phyloP scores from a whole-genome alignment of 352 stramenopile genomes.

The Blastocystis sp. region DNA sequence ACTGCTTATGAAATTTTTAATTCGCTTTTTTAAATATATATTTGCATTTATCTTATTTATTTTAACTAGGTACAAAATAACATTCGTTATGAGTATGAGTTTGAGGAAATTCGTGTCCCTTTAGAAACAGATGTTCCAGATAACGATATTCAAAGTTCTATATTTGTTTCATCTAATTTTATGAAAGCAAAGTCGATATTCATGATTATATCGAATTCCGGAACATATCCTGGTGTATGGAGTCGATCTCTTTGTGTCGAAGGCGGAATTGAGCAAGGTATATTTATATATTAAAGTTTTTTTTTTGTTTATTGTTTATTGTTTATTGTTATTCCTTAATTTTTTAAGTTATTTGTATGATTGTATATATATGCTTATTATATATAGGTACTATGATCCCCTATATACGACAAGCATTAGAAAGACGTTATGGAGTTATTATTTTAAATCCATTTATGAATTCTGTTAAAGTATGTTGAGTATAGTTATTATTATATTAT shows the following conservation, averaged over 20 bases:
- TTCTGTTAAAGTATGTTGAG: no score
- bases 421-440: slow-evolving; percentile 61
- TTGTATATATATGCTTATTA: no score
- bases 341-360: no score
- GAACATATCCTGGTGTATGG: slow-evolving; percentile 59
- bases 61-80: slow-evolving; percentile 21
- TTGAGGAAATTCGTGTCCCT: slow-evolving; percentile 25
- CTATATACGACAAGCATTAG: slow-evolving; percentile 62
- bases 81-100: slow-evolving; percentile 11
- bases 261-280: slow-evolving; percentile 59
- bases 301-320: no score
- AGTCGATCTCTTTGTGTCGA: slow-evolving; percentile 59
- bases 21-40: no score
- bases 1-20: no score
- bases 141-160: neutral
- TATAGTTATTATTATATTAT: no score
- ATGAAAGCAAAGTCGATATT: slow-evolving; percentile 49
- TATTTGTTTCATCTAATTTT: slow-evolving; percentile 23
- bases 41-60: neutral
- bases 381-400: no score
- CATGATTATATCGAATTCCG: slow-evolving; percentile 58
- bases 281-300: no score
- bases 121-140: slow-evolving; percentile 1
- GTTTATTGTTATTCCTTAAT: no score
- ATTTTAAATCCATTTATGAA: slow-evolving; percentile 69